Base-by-base conservation (phyloP, 805 yeast genomes). In the Metschnikowia shivogae region DNA sequence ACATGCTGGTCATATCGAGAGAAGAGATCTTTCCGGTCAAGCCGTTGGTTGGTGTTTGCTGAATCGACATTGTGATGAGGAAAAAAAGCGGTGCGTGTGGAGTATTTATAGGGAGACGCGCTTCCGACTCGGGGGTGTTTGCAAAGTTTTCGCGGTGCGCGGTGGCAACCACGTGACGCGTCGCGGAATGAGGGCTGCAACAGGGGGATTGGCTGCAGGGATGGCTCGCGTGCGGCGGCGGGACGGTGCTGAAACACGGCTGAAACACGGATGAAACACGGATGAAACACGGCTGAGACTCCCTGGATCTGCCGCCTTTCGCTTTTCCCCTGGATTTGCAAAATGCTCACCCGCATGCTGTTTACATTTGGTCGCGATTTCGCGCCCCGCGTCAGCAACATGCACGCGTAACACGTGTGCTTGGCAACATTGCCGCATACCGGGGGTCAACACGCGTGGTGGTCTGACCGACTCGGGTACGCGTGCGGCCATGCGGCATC, bases 11-110 rank as follows among this genome's bases (percentile, higher is more conserved):
- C 62, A 71, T 60, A 47, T 68, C 74, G 47, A 71, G 69, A 45
- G 57, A 42, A 34, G 72, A 69, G 52, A 71, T 70, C 55, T 70
- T 63, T 29, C 73, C 74, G 38, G 76, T 70, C 59, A 71, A 69
- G 34, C 75, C 76, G 58, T 63, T 64, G 48, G 76, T 71, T 45
- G 76, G 76, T 14, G 57, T 53, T 46, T 55, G 96, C 86, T 49
- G 52, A 22, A 51, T 45, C 26, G 57, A 51, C 57, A 53, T 53
- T 24, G 29, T 35, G 22, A 28, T 9, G 34, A 12, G 17, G 12
- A 27, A 19, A 39, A 17, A 5, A 26, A 19, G 8, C 17, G 28
- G 29, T 8, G 44, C 14, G 29, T 45, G 20, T 43, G 46, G 39
- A 6, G 47, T 45, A 34, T 48, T 37, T 48, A 48, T 48, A 48